phyloP scores from a whole-genome alignment of 176 grass and related monocot species.

The Oryza nivara region DNA sequence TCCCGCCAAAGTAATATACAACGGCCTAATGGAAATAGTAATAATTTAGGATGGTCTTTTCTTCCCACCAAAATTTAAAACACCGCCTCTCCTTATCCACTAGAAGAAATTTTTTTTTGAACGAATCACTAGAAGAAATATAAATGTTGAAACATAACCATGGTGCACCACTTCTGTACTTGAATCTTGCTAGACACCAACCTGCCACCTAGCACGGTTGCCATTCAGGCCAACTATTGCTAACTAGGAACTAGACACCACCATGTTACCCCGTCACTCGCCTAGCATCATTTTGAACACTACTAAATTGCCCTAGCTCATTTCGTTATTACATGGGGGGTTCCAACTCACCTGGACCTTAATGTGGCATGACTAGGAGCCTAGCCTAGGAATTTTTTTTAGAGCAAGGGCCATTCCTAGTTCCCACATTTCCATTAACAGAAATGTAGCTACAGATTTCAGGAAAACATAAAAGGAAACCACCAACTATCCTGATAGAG shows the following conservation, averaged over 20 bases:
- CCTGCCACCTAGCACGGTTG: neutral
- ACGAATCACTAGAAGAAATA: neutral
- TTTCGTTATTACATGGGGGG: neutral
- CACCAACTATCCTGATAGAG: too few relatives aligned
- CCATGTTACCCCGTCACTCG: neutral
- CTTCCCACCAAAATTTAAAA: neutral
- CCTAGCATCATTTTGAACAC: neutral
- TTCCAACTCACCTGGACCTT: neutral
- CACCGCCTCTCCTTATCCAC: neutral
- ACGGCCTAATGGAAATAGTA: neutral
- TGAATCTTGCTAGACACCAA: neutral
- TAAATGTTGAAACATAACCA: constrained; percentile 1
- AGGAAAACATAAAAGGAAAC: too few relatives aligned
- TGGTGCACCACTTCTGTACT: neutral
- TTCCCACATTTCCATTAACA: too few relatives aligned
- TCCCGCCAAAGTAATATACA: neutral
- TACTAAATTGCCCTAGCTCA: neutral
- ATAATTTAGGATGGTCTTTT: neutral
- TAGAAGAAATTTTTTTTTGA: neutral
- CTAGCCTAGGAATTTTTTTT: neutral
- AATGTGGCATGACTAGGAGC: neutral
- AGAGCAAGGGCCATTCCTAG: too few relatives aligned
- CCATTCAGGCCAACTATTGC: neutral
- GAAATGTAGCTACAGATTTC: too few relatives aligned
- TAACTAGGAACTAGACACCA: neutral